Evolutionary conservation across 768 basidiomycete species (phyloP).

Genomic region (Lactarius sp.): DNA sequence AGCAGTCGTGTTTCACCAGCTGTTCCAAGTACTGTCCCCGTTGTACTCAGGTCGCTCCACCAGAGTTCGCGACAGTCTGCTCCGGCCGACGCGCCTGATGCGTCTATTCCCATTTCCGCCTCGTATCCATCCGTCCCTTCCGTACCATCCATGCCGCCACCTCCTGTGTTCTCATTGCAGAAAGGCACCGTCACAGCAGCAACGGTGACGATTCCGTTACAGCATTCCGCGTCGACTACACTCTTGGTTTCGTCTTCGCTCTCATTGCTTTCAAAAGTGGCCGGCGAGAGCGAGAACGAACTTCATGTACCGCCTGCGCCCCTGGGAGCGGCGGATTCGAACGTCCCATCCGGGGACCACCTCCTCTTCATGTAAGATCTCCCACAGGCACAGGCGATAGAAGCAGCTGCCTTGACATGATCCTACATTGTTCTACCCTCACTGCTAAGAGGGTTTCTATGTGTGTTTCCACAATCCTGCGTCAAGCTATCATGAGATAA

Average conservation of each 20-base stretch:
- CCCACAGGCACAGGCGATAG: too few species aligned
- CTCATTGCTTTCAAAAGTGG: constrained; percentile 34
- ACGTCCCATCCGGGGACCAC: constrained; percentile 37
- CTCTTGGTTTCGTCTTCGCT: constrained; percentile 33
- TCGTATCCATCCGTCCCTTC: constrained; percentile 33
- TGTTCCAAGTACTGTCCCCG: not conserved
- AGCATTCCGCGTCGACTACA: constrained; percentile 38
- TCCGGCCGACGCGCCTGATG: constrained; percentile 29
- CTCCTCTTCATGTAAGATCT: too few species aligned
- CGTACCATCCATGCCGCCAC: constrained; percentile 28
- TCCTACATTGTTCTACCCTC: too few species aligned
- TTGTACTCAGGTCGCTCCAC: constrained; percentile 41
- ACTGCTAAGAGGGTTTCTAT: too few species aligned
- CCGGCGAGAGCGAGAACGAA: constrained; percentile 46
- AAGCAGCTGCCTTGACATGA: too few species aligned
- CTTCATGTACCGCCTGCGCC: constrained; percentile 66
- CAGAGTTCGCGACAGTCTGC: constrained; percentile 50
- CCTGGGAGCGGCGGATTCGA: constrained; percentile 65
- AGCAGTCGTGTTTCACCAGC: not conserved
- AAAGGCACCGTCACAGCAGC: constrained; percentile 29
- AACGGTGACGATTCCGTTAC: constrained; percentile 37
- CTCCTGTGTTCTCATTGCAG: constrained; percentile 31
- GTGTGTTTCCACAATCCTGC: too few species aligned
- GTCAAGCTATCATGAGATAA: too few species aligned
- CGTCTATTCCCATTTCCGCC: constrained; percentile 29